Evolutionary conservation across 768 basidiomycete species (phyloP), one percentile per base, ranked within the genome.

Genomic region (Mycena latifolia): DNA sequence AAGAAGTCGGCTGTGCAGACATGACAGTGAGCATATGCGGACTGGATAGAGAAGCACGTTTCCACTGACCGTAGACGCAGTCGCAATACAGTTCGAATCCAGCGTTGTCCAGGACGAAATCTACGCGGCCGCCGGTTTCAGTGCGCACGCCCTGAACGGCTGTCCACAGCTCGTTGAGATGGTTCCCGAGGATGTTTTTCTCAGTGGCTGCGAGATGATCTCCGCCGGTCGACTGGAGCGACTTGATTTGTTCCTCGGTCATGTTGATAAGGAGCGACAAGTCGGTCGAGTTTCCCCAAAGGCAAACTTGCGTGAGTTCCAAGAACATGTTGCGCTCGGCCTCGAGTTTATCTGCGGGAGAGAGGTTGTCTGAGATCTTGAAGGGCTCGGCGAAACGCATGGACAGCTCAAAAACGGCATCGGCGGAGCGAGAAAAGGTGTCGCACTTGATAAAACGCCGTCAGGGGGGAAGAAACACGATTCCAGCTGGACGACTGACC

Each of bases 271-370:
- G 84, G 39, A 98, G 85, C 3, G 95, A 97, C 54, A 98, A 84
- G 78, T 98, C 96, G 54, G 96, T 98, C 11, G 96, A 95, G 79
- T 98, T 98, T 18, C 96, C 96, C 96, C 96, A 98, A 15, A 97
- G 85, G 75, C 95, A 97, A 56, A 98, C 95, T 86, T 98, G 96
- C 5, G 95, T 96, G 53, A 98, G 79, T 77, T 98, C 96, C 50
- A 92, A 81, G 83, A 98, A 98, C 89, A 96, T 92, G 55, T 91
- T 86, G 43, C 90, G 87, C 73, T 93, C 89, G 24, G 90, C 88
- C 69, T 94, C 94, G 27, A 87, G 78, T 66, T 84, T 89, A 66
- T 88, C 88, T 22, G 80, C 78, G 0, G 83, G 76, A 1, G 87
- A 84, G 28, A 86, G 79, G 18, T 83, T 80, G 10, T 86, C 84